phyloP scores from a whole-genome alignment of 495 filamentous ascomycete genomes.

The Pyrenopolyporus hunteri region DNA sequence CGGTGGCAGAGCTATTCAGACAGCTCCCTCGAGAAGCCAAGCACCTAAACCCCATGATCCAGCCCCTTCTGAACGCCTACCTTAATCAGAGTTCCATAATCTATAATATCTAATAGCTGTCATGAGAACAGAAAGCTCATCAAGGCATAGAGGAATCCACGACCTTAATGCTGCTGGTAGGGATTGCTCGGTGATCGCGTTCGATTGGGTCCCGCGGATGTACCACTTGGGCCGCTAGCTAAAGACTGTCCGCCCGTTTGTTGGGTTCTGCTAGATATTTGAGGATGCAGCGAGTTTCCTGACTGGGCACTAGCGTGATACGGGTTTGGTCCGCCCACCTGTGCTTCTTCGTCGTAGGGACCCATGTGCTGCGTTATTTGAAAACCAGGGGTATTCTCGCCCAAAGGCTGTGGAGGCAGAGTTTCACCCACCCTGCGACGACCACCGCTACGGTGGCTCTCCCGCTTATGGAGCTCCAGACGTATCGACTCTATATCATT shows the following conservation, averaged over 20 bases:
- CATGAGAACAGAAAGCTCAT: conserved; percentile 8
- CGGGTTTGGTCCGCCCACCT: conserved; percentile 32
- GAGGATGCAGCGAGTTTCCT: conserved; percentile 20
- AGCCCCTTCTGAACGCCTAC: conserved; percentile 15
- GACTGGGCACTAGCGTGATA: conserved; percentile 7
- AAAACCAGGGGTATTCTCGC: conserved; percentile 34
- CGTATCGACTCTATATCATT: conserved; percentile 35
- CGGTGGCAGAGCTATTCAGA: conserved; percentile 18
- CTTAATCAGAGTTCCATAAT: conserved; percentile 16
- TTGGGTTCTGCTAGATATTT: conserved; percentile 10
- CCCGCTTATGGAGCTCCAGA: conserved; percentile 39
- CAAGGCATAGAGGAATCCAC: conserved; percentile 14
- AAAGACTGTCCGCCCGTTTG: conserved; percentile 15
- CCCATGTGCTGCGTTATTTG: conserved; percentile 45
- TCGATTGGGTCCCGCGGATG: not conserved
- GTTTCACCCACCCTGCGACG: conserved; percentile 53
- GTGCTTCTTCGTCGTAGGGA: conserved; percentile 40
- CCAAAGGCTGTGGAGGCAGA: conserved; percentile 36
- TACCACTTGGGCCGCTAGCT: not conserved
- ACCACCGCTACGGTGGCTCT: conserved; percentile 52
- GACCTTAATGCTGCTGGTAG: conserved; percentile 25
- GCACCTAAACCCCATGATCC: conserved; percentile 2
- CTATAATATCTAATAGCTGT: conserved; percentile 18
- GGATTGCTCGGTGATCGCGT: conserved; percentile 18
- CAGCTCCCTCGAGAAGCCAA: conserved; percentile 2